These are phyloP conservation scores for Neocallimastix lanati DNA, from an alignment of 192 early-diverging fungal genomes.

Conservation along the genomic window DNA sequence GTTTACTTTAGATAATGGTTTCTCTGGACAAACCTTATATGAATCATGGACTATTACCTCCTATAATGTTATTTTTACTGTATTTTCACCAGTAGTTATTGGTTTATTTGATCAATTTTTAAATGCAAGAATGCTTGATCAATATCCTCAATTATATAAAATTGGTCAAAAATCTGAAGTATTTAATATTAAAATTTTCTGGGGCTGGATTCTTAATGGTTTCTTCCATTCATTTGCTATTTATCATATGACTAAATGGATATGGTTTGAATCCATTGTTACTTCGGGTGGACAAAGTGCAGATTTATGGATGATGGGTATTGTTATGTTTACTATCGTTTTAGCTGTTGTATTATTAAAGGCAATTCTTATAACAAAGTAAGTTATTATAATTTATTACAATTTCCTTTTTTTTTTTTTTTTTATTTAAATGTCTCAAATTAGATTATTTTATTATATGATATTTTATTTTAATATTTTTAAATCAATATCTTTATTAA, in stretches of 20 bases:
- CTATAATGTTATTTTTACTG: constrained; percentile 88
- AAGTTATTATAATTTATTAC: constrained; percentile 87
- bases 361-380: constrained; percentile 70
- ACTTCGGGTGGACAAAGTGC: constrained; percentile 48
- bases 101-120: constrained; percentile 97
- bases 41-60: constrained; percentile 94
- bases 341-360: constrained; percentile 78
- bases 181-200: constrained; percentile 75
- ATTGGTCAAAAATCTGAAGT: constrained; percentile 27
- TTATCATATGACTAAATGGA: constrained; percentile 44
- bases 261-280: constrained; percentile 51
- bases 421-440: too few relatives aligned
- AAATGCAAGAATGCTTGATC: constrained; percentile 78
- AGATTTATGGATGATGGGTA: constrained; percentile 82
- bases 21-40: constrained; percentile 87
- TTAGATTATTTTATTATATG: constrained; percentile 76
- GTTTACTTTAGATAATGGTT: constrained; percentile 79
- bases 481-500: too few relatives aligned
- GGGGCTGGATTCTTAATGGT: constrained; percentile 81
- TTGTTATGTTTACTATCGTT: constrained; percentile 73
- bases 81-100: constrained; percentile 83
- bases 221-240: constrained; percentile 80
- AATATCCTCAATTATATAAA: constrained; percentile 92
- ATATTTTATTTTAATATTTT: too few relatives aligned
- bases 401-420: constrained; percentile 75